Base-by-base conservation (phyloP, 768 basidiomycete species). In the Stropharia rugosoannulata region DNA sequence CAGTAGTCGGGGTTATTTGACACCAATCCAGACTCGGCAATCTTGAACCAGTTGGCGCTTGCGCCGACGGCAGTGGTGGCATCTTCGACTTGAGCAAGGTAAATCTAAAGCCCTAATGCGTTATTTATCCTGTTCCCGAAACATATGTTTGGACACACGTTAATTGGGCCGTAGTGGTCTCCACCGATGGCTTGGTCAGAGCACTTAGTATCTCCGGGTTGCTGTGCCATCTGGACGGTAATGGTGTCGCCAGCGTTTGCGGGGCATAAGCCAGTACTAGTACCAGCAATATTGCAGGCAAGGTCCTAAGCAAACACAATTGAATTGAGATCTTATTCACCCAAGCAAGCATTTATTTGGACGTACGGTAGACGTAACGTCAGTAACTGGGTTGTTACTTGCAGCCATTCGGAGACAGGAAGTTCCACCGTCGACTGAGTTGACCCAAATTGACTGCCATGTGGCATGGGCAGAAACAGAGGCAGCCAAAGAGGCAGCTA, bases 211-310 rank as follows among this genome's bases (percentile, higher is more conserved):
- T 79, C 73, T 38, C 68, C 70, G 4, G 78, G 77, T 62, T 81
- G 79, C 64, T 79, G 77, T 59, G 81, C 78, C 80, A 81, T 81
- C 66, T 83, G 80, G 27, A 81, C 78, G 16, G 78, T 77, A 43
- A 81, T 68, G 10, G 59, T 61, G 56, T 77, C 76, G 3, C 80
- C 80, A 51, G 80, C 51, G 77, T 59, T 52, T 6, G 37, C 19
- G 25, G 46, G 27, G 32, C 22, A 47, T 8, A 44, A 4, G 29
- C 41, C 27, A n/a, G 11, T 39, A 19, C 51, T 52, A n/a, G 51
- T 52, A 15, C 51, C 51, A 40, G 51, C 51, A 44, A 52, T 52
- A 18, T 52, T 52, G 29, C 51, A 52, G 8, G 51, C 51, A 29
- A 52, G 27, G 27, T 44, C 29, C 51, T 52, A 29, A 1, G 32